A percentile compares a stretch with the other conserved stretches of the same genome.
These are phyloP conservation scores for Aspergillus coremiiformis DNA, from an alignment of 495 filamentous ascomycete genomes.

Conservation along the genomic window DNA sequence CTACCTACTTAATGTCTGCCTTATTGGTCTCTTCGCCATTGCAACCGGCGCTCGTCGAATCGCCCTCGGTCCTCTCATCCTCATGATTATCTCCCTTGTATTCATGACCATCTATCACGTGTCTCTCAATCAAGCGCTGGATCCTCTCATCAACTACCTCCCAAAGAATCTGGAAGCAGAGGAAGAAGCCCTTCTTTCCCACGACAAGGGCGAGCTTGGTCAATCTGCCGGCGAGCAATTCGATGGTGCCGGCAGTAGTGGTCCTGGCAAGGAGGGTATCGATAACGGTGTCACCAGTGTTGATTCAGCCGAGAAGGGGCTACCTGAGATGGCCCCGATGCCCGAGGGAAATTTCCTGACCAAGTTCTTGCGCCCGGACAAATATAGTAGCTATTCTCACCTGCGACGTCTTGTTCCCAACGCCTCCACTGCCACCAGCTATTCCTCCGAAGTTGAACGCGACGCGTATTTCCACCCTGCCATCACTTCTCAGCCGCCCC, in stretches of 20 bases:
- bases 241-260: constrained; percentile 19
- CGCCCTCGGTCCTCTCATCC: constrained; percentile 63
- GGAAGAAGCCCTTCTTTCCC: constrained; percentile 56
- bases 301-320: constrained; percentile 34
- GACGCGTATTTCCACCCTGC: constrained; percentile 76
- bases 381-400: constrained; percentile 61
- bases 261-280: constrained; percentile 16
- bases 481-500: constrained; percentile 53
- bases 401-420: constrained; percentile 67
- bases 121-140: constrained; percentile 68
- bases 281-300: constrained; percentile 25
- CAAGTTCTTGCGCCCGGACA: constrained; percentile 74
- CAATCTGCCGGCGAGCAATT: constrained; percentile 19
- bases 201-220: constrained; percentile 23
- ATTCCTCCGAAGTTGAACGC: constrained; percentile 51
- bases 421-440: constrained; percentile 40
- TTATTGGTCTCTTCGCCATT: constrained; percentile 86
- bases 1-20: constrained; percentile 75
- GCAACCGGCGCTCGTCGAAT: constrained; percentile 49
- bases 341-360: constrained; percentile 51
- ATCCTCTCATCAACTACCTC: constrained; percentile 74
- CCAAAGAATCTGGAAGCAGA: constrained; percentile 57
- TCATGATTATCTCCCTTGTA: constrained; percentile 77
- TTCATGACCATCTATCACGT: constrained; percentile 79
- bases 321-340: constrained; percentile 20